phyloP scores from a whole-genome alignment of 306 rosid genomes.

The Gastrolobium bilobum region DNA sequence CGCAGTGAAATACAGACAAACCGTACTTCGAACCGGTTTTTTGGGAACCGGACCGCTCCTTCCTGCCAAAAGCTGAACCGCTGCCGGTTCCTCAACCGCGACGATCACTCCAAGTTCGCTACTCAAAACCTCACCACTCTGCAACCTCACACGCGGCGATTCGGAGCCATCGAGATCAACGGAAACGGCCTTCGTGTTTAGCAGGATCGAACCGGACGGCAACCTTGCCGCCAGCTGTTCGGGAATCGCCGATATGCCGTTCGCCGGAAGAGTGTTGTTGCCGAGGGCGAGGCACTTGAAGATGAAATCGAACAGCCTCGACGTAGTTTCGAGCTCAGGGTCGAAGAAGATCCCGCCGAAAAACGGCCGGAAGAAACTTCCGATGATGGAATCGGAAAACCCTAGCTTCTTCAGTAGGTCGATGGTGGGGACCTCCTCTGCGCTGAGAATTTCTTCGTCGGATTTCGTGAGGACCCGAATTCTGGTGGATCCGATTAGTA shows the following conservation, averaged over 20 bases:
- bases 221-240: constrained; percentile 70
- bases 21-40: constrained; percentile 77
- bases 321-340: constrained; percentile 67
- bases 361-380: constrained; percentile 78
- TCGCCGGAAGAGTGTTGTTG: constrained; percentile 85
- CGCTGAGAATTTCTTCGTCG: constrained; percentile 59
- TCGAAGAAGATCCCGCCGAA: constrained; percentile 93
- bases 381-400: constrained; percentile 75
- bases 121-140: constrained; percentile 66
- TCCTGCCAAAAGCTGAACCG: constrained; percentile 56
- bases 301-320: constrained; percentile 80
- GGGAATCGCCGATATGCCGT: constrained; percentile 80
- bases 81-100: constrained; percentile 80
- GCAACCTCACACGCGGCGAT: constrained; percentile 62
- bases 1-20: constrained; percentile 71
- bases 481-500: constrained; percentile 68
- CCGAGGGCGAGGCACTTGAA: constrained; percentile 95
- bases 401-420: constrained; percentile 62
- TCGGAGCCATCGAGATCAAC: constrained; percentile 49
- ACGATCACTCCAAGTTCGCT: constrained; percentile 80
- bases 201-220: constrained; percentile 61
- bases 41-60: constrained; percentile 43
- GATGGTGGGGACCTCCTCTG: constrained; percentile 66
- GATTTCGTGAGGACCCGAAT: constrained; percentile 63
- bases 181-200: constrained; percentile 66